A percentile compares a stretch with the other conserved stretches of the same genome.
phyloP scores from a whole-genome alignment of 1,284 basidiomycete genomes.

The Malassezia yamatoensis region DNA sequence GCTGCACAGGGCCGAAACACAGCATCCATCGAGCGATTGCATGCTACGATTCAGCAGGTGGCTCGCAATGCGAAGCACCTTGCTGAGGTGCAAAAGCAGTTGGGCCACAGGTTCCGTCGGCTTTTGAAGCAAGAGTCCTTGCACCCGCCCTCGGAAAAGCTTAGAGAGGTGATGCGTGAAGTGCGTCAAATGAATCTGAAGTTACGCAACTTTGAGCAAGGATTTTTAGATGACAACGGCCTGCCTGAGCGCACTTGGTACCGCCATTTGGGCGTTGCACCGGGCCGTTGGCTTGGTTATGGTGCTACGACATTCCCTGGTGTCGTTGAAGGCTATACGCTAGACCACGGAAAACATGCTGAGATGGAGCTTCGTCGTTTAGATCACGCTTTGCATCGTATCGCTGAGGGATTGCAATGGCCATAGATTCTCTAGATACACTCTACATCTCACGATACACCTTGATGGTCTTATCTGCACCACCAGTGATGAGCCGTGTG shows the following conservation, averaged over 20 bases:
- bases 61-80: neutral
- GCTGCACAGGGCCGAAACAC: neutral
- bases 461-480: slow-evolving; percentile 68
- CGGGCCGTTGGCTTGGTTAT: slow-evolving; percentile 77
- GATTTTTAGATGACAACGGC: slow-evolving; percentile 68
- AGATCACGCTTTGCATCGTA: slow-evolving; percentile 15
- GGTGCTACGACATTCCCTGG: slow-evolving; percentile 76
- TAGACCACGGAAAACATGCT: slow-evolving; percentile 35
- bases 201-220: slow-evolving; percentile 66
- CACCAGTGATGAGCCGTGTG: slow-evolving; percentile 79
- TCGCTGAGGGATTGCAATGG: slow-evolving; percentile 51
- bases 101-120: neutral
- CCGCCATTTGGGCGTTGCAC: slow-evolving; percentile 72
- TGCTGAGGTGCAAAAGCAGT: neutral
- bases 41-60: slow-evolving; percentile 1
- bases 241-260: slow-evolving; percentile 65
- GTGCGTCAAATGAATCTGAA: slow-evolving; percentile 63
- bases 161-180: neutral
- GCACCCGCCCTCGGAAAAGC: neutral
- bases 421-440: slow-evolving; percentile 54
- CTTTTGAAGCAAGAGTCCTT: neutral
- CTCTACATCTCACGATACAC: slow-evolving; percentile 13
- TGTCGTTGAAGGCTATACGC: slow-evolving; percentile 57
- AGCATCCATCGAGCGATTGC: neutral
- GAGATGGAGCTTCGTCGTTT: slow-evolving; percentile 29